Evolutionary conservation across 805 yeast genomes (phyloP), one percentile per base, ranked within the genome.

Genomic region (Torulaspora microellipsoides): DNA sequence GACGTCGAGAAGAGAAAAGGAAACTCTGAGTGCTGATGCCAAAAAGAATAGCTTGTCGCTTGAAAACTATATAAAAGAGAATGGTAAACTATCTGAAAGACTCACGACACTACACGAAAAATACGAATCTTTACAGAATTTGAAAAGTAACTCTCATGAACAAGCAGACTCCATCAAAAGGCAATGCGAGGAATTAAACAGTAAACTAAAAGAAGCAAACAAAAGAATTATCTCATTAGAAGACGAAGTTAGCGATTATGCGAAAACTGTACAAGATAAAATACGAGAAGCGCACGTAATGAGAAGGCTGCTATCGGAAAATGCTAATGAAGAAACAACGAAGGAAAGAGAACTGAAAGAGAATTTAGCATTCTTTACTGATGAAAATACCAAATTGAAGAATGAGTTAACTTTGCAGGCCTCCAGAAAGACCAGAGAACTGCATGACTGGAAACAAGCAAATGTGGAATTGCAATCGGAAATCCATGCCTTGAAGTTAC

Each of bases 191-290:
- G 95, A 87, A 55, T 60, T 85, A 38, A 58, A 73, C 2, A 75
- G 84, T 73, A 78, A 85, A 42, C 65, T 81, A 31, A 76, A 76
- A 47, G 98, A 93, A 53, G 68, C 80, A 1, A 73, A 72, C 34
- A 71, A 71, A 41, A 74, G 77, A 49, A 70, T 77, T 15, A 89
- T 85, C 44, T 75, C 79, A 1, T 60, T 90, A 25, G 89, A 85
- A 52, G 95, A 88, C 44, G 96, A 90, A 57, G 66, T 91, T n/a
- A 69, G 75, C 9, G 97, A 90, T 45, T 70, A 85, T 4, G 75
- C 87, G 43, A 75, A 77, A 27, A 70, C 81, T 62, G 64, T 90
- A 2, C 93, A 83, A 56, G 96, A 89, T 56, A 76, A 95, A 47
- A 79, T 85, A 0, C 71, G 90, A 39, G 98, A 91, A 64, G 73